Percentiles rank a stretch among this genome's conserved stretches.
These are phyloP conservation scores for Pichia norvegensis DNA, from an alignment of 1,139 yeast species.

Conservation along the genomic window DNA sequence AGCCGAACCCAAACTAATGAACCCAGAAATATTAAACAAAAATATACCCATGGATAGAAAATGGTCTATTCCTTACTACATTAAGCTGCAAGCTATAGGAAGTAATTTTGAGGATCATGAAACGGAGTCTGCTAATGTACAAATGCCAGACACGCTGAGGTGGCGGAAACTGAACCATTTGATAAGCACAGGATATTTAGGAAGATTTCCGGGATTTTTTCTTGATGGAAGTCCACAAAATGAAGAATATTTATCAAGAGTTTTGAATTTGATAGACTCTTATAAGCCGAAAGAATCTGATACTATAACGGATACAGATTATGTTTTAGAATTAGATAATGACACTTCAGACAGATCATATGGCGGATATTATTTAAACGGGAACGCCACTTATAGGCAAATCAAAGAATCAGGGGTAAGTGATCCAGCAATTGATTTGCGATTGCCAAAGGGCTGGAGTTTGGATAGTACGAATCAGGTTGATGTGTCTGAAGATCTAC, in stretches of 20 bases:
- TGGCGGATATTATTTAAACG: slow-evolving; percentile 10
- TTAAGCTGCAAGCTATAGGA: neutral
- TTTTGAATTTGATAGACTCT: slow-evolving; percentile 3
- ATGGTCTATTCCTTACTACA: slow-evolving; percentile 5
- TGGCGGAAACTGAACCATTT: slow-evolving; percentile 10
- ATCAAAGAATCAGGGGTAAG: neutral
- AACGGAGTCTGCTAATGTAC: too few species aligned
- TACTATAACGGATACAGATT: neutral
- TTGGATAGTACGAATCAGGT: neutral
- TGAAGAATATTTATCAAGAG: slow-evolving; percentile 7
- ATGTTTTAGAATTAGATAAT: neutral
- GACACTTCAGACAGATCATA: neutral
- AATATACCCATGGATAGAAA: neutral
- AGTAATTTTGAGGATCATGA: neutral
- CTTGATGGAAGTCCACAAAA: slow-evolving; percentile 4
- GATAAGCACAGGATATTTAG: slow-evolving; percentile 14
- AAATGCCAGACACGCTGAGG: slow-evolving; percentile 7
- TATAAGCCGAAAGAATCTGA: slow-evolving; percentile 1
- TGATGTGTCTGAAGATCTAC: neutral
- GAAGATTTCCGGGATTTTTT: slow-evolving; percentile 12
- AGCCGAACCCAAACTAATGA: too few species aligned
- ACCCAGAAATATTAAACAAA: too few species aligned
- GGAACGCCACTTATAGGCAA: neutral
- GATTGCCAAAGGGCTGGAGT: neutral
- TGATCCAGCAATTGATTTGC: neutral